A percentile compares a stretch with the other conserved stretches of the same genome.
Evolutionary conservation across 2,329 filamentous ascomycete species (phyloP).

Genomic region (Cucurbitaria berberidis): DNA sequence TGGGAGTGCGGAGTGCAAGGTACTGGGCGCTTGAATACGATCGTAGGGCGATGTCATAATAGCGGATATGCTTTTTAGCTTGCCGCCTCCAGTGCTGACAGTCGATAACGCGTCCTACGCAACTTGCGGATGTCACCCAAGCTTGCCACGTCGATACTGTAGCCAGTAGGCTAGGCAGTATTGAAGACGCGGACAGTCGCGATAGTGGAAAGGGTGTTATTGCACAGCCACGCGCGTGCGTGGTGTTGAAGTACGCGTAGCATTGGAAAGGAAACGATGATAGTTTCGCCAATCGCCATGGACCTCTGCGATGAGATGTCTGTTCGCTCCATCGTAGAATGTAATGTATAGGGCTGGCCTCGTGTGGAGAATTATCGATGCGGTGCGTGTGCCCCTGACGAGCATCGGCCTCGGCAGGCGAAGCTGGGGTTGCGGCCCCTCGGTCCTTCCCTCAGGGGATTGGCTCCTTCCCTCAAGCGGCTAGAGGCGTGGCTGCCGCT

Average conservation of each 20-base stretch:
- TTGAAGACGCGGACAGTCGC: too few relatives aligned
- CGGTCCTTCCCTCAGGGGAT: slow-evolving; percentile 2
- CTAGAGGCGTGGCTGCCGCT: slow-evolving; percentile 7
- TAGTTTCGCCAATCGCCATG: too few relatives aligned
- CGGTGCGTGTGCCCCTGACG: slow-evolving; percentile 14
- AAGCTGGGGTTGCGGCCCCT: slow-evolving; percentile 15
- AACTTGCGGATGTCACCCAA: slow-evolving; percentile 21
- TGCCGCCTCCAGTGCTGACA: slow-evolving; percentile 6
- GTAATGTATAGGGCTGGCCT: neutral
- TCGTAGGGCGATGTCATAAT: neutral
- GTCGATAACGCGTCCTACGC: slow-evolving; percentile 5
- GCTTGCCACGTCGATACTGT: slow-evolving; percentile 14
- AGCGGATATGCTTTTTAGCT: neutral
- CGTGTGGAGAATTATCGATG: neutral
- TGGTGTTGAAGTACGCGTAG: neutral
- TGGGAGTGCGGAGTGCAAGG: neutral
- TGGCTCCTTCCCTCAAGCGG: slow-evolving; percentile 7
- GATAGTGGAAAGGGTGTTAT: too few relatives aligned
- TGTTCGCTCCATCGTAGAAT: too few relatives aligned
- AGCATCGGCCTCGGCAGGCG: slow-evolving; percentile 12
- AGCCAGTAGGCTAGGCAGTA: slow-evolving; percentile 2
- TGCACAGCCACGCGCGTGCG: too few relatives aligned
- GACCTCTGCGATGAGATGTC: neutral
- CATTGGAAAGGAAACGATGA: neutral
- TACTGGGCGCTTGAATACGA: neutral